A percentile compares a stretch with the other conserved stretches of the same genome.
Conservation (phyloP, 2,329 filamentous ascomycete genomes). For the Cercospora sesami region DNA sequence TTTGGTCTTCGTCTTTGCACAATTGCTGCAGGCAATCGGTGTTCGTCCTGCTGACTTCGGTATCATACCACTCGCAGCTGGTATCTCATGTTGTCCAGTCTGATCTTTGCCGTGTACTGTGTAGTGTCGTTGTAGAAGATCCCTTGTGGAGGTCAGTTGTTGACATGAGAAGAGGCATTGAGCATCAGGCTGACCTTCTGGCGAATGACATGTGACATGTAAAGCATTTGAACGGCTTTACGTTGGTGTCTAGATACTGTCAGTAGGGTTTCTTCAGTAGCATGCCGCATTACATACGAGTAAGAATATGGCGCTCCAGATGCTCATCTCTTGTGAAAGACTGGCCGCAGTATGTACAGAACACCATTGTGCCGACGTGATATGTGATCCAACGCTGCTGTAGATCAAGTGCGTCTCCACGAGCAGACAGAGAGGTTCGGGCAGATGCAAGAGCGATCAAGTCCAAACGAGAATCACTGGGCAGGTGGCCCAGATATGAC, state of each 20-base stretch:
- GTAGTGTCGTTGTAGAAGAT: conserved; percentile 54
- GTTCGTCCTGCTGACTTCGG: conserved; percentile 54
- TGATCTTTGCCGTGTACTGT: conserved; percentile 54
- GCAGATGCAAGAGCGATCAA: conserved; percentile 24
- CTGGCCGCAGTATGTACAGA: conserved; percentile 56
- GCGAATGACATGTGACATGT: conserved; percentile 58
- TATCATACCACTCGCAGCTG: conserved; percentile 52
- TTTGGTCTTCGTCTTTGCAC: conserved; percentile 57
- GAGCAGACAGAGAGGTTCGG: conserved; percentile 19
- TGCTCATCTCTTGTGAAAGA: conserved; percentile 56
- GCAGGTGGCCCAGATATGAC: conserved; percentile 23
- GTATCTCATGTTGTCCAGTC: conserved; percentile 51
- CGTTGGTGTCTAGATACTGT: conserved; percentile 49
- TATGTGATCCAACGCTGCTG: background rate
- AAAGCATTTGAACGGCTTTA: conserved; percentile 58
- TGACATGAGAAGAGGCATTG: background rate
- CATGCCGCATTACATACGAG: conserved; percentile 44
- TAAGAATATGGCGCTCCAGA: conserved; percentile 54
- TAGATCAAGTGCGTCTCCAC: background rate
- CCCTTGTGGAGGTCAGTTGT: conserved; percentile 37
- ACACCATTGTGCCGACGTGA: conserved; percentile 45
- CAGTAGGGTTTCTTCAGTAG: conserved; percentile 1
- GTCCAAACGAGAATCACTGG: conserved; percentile 15
- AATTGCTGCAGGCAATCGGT: conserved; percentile 56
- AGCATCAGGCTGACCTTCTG: conserved; percentile 46